These are phyloP conservation scores for Fusarium sp. DNA, from an alignment of 2,329 filamentous ascomycete species.

Conservation along the genomic window DNA sequence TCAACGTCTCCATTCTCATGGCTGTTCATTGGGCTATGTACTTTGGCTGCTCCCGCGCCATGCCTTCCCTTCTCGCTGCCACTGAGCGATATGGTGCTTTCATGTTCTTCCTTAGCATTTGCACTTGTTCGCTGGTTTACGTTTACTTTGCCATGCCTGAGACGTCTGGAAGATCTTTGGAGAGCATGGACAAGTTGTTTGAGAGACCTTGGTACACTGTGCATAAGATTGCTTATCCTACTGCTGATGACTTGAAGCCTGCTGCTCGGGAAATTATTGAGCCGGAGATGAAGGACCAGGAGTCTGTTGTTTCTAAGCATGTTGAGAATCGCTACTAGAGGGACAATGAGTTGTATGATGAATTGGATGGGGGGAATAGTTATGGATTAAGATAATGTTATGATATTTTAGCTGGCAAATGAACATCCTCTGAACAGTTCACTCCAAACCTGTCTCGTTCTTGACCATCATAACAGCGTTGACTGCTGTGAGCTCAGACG, in stretches of 20 bases:
- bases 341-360: accelerated
- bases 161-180: slow-evolving; percentile 46
- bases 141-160: slow-evolving; percentile 51
- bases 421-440: not conserved
- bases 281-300: slow-evolving; percentile 19
- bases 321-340: not conserved
- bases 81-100: slow-evolving; percentile 49
- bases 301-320: slow-evolving; percentile 18
- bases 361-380: too few species aligned
- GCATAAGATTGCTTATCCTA: slow-evolving; percentile 46
- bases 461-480: too few species aligned
- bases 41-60: slow-evolving; percentile 50
- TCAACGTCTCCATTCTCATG: slow-evolving; percentile 56
- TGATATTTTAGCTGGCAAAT: not conserved
- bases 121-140: slow-evolving; percentile 44
- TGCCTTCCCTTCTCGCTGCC: slow-evolving; percentile 49
- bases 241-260: slow-evolving; percentile 37
- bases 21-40: slow-evolving; percentile 55
- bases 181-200: slow-evolving; percentile 48
- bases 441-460: too few species aligned
- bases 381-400: accelerated
- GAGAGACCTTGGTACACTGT: slow-evolving; percentile 47
- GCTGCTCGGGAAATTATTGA: slow-evolving; percentile 13
- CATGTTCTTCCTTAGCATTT: slow-evolving; percentile 47
- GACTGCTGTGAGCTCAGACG: too few species aligned